phyloP scores from a whole-genome alignment of 1,284 basidiomycete genomes.

The Pisolithus thermaeus region DNA sequence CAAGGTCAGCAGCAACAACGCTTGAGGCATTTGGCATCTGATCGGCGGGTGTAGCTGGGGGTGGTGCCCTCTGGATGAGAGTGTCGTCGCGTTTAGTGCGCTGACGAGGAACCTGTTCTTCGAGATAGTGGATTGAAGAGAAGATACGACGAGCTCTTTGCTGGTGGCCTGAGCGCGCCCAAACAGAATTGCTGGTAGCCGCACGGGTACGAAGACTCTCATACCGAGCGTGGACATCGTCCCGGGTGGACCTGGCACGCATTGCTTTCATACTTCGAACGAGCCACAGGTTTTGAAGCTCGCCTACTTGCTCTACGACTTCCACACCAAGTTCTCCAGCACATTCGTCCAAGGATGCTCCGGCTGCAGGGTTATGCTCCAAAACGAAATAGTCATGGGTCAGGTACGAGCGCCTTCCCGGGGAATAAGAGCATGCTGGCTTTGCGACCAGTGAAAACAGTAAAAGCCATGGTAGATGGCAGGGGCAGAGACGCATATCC shows the following conservation, averaged over 20 bases:
- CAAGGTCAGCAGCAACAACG: slow-evolving; percentile 56
- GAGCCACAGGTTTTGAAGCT: slow-evolving; percentile 81
- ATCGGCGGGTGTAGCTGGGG: slow-evolving; percentile 35
- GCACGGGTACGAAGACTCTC: slow-evolving; percentile 40
- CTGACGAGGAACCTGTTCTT: slow-evolving; percentile 55
- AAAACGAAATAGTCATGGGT: slow-evolving; percentile 91
- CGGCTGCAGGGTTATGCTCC: slow-evolving; percentile 55
- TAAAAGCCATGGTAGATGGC: slow-evolving; percentile 29
- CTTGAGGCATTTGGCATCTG: slow-evolving; percentile 30
- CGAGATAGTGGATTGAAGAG: slow-evolving; percentile 53
- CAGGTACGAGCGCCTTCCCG: slow-evolving; percentile 55
- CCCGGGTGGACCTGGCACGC: slow-evolving; percentile 32
- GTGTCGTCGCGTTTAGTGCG: slow-evolving; percentile 49
- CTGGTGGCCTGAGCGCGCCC: slow-evolving; percentile 10
- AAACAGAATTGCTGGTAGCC: slow-evolving; percentile 13
- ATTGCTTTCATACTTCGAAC: slow-evolving; percentile 54
- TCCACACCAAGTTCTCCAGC: slow-evolving; percentile 70
- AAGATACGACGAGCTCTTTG: slow-evolving; percentile 37
- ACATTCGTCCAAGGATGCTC: slow-evolving; percentile 51
- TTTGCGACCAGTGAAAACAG: slow-evolving; percentile 30
- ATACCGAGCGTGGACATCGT: slow-evolving; percentile 51
- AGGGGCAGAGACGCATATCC: slow-evolving; percentile 6
- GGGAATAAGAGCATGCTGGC: slow-evolving; percentile 23
- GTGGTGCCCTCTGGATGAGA: slow-evolving; percentile 45
- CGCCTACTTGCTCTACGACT: slow-evolving; percentile 84